Conservation (phyloP, 192 early-diverging fungal species). For the Spinellus fusiger region DNA sequence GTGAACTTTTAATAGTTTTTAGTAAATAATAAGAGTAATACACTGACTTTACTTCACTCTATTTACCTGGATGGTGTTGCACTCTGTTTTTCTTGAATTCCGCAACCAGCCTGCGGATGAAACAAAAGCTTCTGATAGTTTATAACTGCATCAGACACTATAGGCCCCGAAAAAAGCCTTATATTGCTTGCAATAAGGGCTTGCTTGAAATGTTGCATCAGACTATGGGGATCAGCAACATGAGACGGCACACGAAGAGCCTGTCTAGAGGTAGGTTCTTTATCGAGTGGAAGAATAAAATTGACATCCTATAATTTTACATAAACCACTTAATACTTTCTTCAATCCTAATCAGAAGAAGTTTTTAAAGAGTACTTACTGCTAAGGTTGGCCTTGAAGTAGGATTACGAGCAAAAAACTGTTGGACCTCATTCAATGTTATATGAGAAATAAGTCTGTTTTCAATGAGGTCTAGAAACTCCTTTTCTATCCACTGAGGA, state of each 20-base stretch:
- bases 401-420: slow-evolving; percentile 61
- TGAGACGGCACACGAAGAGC: slow-evolving; percentile 43
- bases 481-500: slow-evolving; percentile 41
- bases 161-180: slow-evolving; percentile 5
- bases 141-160: not conserved
- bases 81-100: not conserved
- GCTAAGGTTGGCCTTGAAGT: slow-evolving; percentile 55
- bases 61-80: not conserved
- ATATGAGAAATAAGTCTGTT: slow-evolving; percentile 52
- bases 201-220: slow-evolving; percentile 62
- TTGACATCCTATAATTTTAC: slow-evolving; percentile 55
- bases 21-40: not conserved
- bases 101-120: not conserved
- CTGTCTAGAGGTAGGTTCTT: slow-evolving; percentile 31
- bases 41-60: not conserved
- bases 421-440: slow-evolving; percentile 53
- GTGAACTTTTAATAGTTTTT: not conserved
- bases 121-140: not conserved
- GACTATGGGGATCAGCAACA: slow-evolving; percentile 51
- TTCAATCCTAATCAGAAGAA: too few relatives aligned
- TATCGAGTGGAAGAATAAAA: slow-evolving; percentile 61
- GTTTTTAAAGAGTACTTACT: slow-evolving; percentile 39
- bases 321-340: not conserved
- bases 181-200: slow-evolving; percentile 28
- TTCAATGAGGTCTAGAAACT: slow-evolving; percentile 60